These are phyloP conservation scores for Penicillium sp. DNA, from an alignment of 2,329 filamentous ascomycete genomes.

Conservation along the genomic window DNA sequence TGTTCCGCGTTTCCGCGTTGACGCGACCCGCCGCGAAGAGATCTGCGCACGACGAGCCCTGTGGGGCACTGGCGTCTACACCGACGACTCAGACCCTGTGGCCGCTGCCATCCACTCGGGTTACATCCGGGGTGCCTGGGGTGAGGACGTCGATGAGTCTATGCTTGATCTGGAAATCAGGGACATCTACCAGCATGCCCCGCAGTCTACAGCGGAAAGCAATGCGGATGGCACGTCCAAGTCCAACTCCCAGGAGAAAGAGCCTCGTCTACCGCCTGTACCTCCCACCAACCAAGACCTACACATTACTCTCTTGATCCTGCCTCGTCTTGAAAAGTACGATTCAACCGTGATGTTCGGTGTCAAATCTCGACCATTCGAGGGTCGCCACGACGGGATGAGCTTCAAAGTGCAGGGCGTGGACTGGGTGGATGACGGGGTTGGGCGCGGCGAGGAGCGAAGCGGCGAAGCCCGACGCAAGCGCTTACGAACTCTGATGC, in stretches of 20 bases:
- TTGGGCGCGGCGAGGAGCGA: constrained; percentile 47
- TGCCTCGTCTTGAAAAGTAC: constrained; percentile 78
- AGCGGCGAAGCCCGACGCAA: constrained; percentile 49
- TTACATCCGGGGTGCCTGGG: constrained; percentile 87
- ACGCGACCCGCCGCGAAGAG: constrained; percentile 68
- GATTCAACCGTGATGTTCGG: constrained; percentile 72
- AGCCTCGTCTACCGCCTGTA: constrained; percentile 39
- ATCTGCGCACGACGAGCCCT: constrained; percentile 77
- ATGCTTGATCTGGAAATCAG: constrained; percentile 60
- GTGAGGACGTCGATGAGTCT: constrained; percentile 68
- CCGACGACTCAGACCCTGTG: constrained; percentile 90
- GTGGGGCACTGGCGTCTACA: constrained; percentile 94
- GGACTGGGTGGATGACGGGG: constrained; percentile 77
- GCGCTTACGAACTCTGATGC: constrained; percentile 47
- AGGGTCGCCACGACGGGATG: constrained; percentile 75
- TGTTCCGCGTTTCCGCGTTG: constrained; percentile 76
- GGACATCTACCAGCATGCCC: constrained; percentile 47
- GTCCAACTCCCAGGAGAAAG: constrained; percentile 17
- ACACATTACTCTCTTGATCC: constrained; percentile 80
- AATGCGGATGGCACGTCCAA: constrained; percentile 14
- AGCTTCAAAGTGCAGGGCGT: constrained; percentile 82
- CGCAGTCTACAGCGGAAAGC: constrained; percentile 39
- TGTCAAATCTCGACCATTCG: constrained; percentile 78
- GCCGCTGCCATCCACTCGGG: constrained; percentile 91
- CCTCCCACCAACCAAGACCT: constrained; percentile 70